A percentile compares a stretch with the other conserved stretches of the same genome.
phyloP scores from a whole-genome alignment of 805 yeast genomes.

The Ogataea degrootiae region DNA sequence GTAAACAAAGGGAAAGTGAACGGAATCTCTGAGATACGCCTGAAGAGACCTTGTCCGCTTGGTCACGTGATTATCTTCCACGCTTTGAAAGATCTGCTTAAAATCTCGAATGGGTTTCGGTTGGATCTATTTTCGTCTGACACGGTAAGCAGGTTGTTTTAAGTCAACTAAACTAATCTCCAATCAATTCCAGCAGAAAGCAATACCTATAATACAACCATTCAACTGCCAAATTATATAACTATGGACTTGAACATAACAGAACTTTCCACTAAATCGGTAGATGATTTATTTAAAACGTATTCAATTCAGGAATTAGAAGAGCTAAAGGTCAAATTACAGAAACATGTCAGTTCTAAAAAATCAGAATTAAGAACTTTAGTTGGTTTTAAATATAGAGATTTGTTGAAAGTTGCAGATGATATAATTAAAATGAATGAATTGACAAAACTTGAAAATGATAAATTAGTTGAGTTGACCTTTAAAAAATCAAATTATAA shows the following conservation, averaged over 20 bases:
- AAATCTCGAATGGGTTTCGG: too few species aligned
- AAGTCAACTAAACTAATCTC: too few species aligned
- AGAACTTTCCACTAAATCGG: constrained; percentile 7
- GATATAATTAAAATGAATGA: constrained; percentile 32
- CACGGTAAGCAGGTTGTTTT: too few species aligned
- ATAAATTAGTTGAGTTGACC: constrained; percentile 22
- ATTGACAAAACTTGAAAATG: constrained; percentile 22
- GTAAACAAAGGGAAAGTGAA: too few species aligned
- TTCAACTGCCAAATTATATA: too few species aligned
- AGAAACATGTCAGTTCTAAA: constrained; percentile 18
- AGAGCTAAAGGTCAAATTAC: constrained; percentile 16
- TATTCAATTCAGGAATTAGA: constrained; percentile 28
- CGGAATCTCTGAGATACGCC: too few species aligned
- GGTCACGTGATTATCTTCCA: too few species aligned
- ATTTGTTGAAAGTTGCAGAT: constrained; percentile 33
- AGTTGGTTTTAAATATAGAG: constrained; percentile 33
- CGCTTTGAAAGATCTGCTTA: too few species aligned
- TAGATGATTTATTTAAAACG: constrained; percentile 23
- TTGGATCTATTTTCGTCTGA: too few species aligned
- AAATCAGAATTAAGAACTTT: constrained; percentile 25
- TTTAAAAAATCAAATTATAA: constrained; percentile 27
- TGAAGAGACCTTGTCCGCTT: too few species aligned
- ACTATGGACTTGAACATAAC: constrained; percentile 1
- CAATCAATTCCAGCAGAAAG: too few species aligned
- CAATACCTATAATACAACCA: too few species aligned